These are phyloP conservation scores for Rhodotorula kratochvilovae DNA, from an alignment of 768 basidiomycete species.

Conservation along the genomic window DNA sequence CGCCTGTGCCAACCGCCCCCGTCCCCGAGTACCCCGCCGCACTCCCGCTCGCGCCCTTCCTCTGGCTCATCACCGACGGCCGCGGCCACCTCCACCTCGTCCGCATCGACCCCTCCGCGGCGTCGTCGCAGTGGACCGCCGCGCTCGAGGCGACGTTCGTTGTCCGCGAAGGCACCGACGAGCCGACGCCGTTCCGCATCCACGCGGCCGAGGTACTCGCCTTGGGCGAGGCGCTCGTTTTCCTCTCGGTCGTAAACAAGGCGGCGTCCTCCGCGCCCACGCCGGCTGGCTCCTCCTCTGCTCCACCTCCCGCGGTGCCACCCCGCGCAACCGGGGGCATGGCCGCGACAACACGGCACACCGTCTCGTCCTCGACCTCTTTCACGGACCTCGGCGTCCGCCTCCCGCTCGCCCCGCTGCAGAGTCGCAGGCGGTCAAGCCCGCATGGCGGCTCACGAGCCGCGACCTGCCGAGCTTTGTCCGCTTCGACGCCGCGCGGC, in stretches of 20 bases:
- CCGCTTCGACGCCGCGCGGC: background rate
- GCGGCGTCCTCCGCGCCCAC: background rate
- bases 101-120: background rate
- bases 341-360: conserved; percentile 3
- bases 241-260: conserved; percentile 20
- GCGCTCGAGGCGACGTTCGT: background rate
- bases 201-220: conserved; percentile 5
- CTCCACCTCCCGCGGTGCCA: background rate
- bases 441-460: conserved; percentile 4
- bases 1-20: background rate
- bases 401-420: background rate
- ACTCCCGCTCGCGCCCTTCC: background rate
- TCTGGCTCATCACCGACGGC: conserved; percentile 32
- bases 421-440: background rate
- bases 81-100: conserved; percentile 22
- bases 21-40: conserved; percentile 34
- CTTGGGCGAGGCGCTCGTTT: conserved; percentile 3
- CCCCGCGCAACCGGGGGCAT: background rate
- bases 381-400: conserved; percentile 20
- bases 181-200: conserved; percentile 14
- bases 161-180: background rate
- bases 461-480: conserved; percentile 23
- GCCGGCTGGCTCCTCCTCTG: background rate
- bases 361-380: conserved; percentile 14
- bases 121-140: background rate